Conservation (phyloP, 352 stramenopile genomes). For the Pythium brassicae region DNA sequence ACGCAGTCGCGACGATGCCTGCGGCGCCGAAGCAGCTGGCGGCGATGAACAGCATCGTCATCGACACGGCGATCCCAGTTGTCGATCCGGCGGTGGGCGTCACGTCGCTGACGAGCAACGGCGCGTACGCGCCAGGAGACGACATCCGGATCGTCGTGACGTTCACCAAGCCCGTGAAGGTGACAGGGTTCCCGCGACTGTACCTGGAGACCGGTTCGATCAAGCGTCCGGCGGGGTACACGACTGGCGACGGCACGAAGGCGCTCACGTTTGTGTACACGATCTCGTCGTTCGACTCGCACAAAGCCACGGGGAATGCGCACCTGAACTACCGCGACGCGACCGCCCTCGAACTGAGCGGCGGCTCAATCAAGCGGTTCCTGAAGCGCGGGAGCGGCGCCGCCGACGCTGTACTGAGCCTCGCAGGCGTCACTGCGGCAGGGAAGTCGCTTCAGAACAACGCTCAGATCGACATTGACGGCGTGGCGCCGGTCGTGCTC, state of each 20-base stretch:
- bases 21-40: slow-evolving; percentile 41
- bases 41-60: slow-evolving; percentile 46
- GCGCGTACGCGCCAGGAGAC: slow-evolving; percentile 69
- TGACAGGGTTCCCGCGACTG: slow-evolving; percentile 59
- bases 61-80: slow-evolving; percentile 53
- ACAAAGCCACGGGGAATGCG: slow-evolving; percentile 29
- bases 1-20: slow-evolving; percentile 44
- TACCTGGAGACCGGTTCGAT: slow-evolving; percentile 70
- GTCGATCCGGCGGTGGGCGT: slow-evolving; percentile 60
- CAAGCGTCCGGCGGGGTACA: slow-evolving; percentile 65
- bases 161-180: slow-evolving; percentile 75
- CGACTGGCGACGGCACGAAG: slow-evolving; percentile 52
- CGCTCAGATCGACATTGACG: slow-evolving; percentile 50
- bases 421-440: slow-evolving; percentile 27
- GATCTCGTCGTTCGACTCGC: slow-evolving; percentile 55
- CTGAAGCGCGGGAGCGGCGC: slow-evolving; percentile 19
- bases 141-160: slow-evolving; percentile 53
- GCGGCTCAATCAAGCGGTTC: slow-evolving; percentile 49
- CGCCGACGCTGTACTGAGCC: slow-evolving; percentile 27
- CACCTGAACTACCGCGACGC: slow-evolving; percentile 68
- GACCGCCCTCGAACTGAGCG: slow-evolving; percentile 60
- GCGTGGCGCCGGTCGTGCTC: slow-evolving; percentile 36
- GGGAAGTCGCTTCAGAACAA: slow-evolving; percentile 44
- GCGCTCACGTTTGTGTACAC: slow-evolving; percentile 71
- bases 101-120: slow-evolving; percentile 37